phyloP scores from a whole-genome alignment of 768 basidiomycete genomes.

The Hypholoma fasciculare region DNA sequence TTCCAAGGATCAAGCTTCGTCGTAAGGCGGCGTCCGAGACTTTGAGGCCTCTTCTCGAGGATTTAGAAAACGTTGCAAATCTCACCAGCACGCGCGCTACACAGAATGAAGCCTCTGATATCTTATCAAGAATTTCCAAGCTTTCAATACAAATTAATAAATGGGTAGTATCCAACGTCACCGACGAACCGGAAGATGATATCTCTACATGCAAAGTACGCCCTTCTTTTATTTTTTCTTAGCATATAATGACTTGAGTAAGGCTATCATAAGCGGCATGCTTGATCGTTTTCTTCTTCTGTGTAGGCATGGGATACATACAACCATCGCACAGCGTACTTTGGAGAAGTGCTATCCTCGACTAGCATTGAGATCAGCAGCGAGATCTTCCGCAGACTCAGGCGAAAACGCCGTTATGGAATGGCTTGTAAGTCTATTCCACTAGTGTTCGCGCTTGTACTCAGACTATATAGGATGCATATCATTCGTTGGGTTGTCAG shows the following conservation, averaged over 20 bases:
- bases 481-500: conserved; percentile 31
- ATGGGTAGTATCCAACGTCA: background rate
- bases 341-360: conserved; percentile 48
- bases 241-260: conserved; percentile 12
- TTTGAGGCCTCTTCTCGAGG: conserved; percentile 37
- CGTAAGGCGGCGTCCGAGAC: conserved; percentile 44
- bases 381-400: conserved; percentile 34
- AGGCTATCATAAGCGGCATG: conserved; percentile 15
- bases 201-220: conserved; percentile 29
- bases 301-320: conserved; percentile 39
- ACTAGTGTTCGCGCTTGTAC: background rate
- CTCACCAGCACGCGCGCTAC: conserved; percentile 23
- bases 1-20: conserved; percentile 44
- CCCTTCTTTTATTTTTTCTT: background rate
- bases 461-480: conserved; percentile 30
- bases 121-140: conserved; percentile 22
- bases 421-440: conserved; percentile 37
- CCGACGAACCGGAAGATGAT: conserved; percentile 18
- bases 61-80: conserved; percentile 32
- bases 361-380: conserved; percentile 31
- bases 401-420: conserved; percentile 37
- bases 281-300: conserved; percentile 15
- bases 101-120: conserved; percentile 29
- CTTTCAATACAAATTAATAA: background rate
- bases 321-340: conserved; percentile 44